phyloP scores from a whole-genome alignment of 352 stramenopile genomes.

The Salisapilia sapeloensis region DNA sequence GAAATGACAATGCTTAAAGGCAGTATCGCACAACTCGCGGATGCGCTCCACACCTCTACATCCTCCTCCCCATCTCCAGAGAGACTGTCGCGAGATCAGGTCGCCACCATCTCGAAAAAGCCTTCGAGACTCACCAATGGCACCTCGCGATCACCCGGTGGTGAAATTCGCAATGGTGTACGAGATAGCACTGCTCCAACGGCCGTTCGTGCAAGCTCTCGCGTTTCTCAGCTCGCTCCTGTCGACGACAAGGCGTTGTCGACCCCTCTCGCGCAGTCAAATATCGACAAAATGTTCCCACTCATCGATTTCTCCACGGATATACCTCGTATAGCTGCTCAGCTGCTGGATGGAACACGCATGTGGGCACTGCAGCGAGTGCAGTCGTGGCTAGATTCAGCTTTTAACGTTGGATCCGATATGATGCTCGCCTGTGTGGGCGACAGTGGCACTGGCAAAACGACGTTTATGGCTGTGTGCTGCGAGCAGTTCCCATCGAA shows the following conservation, averaged over 20 bases:
- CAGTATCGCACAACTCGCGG: conserved; percentile 36
- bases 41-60: conserved; percentile 3
- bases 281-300: conserved; percentile 75
- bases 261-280: conserved; percentile 32
- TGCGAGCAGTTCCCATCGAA: conserved; percentile 33
- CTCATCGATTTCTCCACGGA: conserved; percentile 46
- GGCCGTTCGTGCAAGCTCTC: conserved; percentile 11
- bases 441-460: conserved; percentile 55
- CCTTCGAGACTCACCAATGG: conserved; percentile 29
- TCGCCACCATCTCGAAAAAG: conserved; percentile 16
- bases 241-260: conserved; percentile 54
- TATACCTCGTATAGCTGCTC: conserved; percentile 17
- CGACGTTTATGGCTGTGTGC: conserved; percentile 28
- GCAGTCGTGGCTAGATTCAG: conserved; percentile 57
- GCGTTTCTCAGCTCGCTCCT: conserved; percentile 41
- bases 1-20: conserved; percentile 68
- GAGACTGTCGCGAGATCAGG: conserved; percentile 20
- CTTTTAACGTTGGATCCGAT: conserved; percentile 41
- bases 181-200: conserved; percentile 10
- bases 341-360: conserved; percentile 25
- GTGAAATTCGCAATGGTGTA: conserved; percentile 5
- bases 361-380: conserved; percentile 51
- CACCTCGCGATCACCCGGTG: conserved; percentile 13
- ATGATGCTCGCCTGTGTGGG: conserved; percentile 47
- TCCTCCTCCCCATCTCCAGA: conserved; percentile 8